Evolutionary conservation across 176 grass and related monocot genomes (phyloP), one percentile per base, ranked within the genome.

Genomic region (Phragmites australis): DNA sequence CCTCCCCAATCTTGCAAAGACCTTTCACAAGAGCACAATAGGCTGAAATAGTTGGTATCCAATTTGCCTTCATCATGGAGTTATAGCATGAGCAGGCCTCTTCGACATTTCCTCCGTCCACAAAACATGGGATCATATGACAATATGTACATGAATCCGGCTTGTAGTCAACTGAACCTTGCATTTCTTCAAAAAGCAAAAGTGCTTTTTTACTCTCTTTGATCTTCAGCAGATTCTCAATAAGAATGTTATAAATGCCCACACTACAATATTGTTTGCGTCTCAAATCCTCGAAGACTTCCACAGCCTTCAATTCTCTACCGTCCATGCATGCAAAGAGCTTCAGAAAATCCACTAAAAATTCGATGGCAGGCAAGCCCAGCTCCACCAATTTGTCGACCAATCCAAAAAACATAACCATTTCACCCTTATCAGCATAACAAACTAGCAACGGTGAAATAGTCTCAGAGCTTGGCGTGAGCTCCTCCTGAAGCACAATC

Each of bases 11-110:
- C 85, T 88, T 94, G 77, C 90, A 93, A 62, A 98, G 78, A 18
- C 92, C 95, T 83, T 91, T 87, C 63, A 88, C 92, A 66, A 94
- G 92, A 25, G 81, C 90, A 81, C 78, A 76, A 77, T 98, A 94
- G 43, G 92, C 90, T 74, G 88, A 76, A 26, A 81, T 40, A 75
- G 80, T 88, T 47, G 92, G 90, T 51, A 55, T 89, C 90, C 89
- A 94, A 50, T 85, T 90, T 21, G 60, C 86, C 53, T 91, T 83
- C 70, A 91, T 91, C 90, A 94, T 83, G 43, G 39, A 61, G 64
- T 98, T 94, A 83, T 94, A 98, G 85, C 83, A 93, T 2, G 81
- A 89, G 62, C 90, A 98, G 70, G 92, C 95, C 72, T 89, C 83
- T 98, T 81, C 86, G 15, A 98, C 71, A 78, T 89, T 78, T 70